phyloP scores from a whole-genome alignment of 768 basidiomycete species.

The Agaricus blazei region DNA sequence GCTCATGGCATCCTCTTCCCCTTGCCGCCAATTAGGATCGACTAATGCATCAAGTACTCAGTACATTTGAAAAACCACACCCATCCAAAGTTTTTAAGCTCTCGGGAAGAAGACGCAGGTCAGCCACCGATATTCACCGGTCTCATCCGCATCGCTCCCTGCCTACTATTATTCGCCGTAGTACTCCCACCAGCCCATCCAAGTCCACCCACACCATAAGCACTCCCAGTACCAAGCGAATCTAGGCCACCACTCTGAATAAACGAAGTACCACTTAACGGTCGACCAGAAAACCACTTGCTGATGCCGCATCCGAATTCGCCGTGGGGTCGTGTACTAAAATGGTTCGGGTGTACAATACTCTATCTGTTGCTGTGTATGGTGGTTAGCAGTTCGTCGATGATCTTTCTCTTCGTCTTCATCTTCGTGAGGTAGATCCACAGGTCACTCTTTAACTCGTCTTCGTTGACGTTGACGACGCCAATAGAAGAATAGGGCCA shows the following conservation, averaged over 20 bases:
- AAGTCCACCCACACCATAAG: slow-evolving; percentile 10
- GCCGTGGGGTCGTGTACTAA: slow-evolving; percentile 60
- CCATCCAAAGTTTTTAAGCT: too few relatives aligned
- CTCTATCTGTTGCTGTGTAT: slow-evolving; percentile 38
- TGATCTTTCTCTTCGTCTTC: slow-evolving; percentile 38
- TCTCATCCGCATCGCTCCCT: slow-evolving; percentile 51
- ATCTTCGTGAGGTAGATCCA: slow-evolving; percentile 63
- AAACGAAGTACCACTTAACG: slow-evolving; percentile 33
- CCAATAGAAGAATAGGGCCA: slow-evolving; percentile 42
- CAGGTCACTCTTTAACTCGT: slow-evolving; percentile 49
- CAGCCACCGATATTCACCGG: slow-evolving; percentile 56
- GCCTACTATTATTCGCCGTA: slow-evolving; percentile 30
- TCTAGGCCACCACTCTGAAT: slow-evolving; percentile 46
- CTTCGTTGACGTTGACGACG: slow-evolving; percentile 36
- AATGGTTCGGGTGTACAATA: slow-evolving; percentile 77
- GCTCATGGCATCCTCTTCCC: too few relatives aligned
- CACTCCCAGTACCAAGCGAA: slow-evolving; percentile 9
- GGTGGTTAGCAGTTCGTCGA: slow-evolving; percentile 33
- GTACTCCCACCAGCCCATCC: slow-evolving; percentile 18
- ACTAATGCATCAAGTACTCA: too few relatives aligned
- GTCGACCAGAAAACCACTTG: slow-evolving; percentile 17
- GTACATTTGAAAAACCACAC: too few relatives aligned
- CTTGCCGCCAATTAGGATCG: too few relatives aligned
- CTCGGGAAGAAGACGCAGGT: too few relatives aligned
- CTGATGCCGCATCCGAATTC: slow-evolving; percentile 20